Base-by-base conservation (phyloP, 2,329 filamentous ascomycete genomes). In the Tolypocladium album region DNA sequence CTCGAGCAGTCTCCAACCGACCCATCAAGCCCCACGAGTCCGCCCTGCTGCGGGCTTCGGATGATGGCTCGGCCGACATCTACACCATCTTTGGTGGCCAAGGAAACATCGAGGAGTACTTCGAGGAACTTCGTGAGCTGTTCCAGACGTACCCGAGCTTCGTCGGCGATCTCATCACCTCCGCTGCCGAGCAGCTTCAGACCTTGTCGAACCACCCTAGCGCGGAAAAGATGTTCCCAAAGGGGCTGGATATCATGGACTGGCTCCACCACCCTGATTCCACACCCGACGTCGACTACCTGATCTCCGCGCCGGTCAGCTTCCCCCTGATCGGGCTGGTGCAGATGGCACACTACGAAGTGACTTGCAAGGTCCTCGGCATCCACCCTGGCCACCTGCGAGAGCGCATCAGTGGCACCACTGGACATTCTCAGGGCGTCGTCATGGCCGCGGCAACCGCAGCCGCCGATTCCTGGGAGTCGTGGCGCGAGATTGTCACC, bases 71-170 rank as follows among this genome's bases (percentile, higher is more conserved):
- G 60, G 92, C 92, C 59, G 88, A 85, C 67, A 84, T 99, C 62
- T 99, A 96, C 79, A 92, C 88, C 65, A 92, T 99, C 63, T 96
- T 97, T 67, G 94, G 94, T 62, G 94, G 94, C 8, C 94, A 99
- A 74, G 94, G 94, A 68, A 99, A 99, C 75, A 97, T 99, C 64
- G 93, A 99, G 76, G 95, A 99, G 77, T 99, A 99, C 77, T 99
- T 99, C 70, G 93, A 99, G 67, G 94, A 99, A 79, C 84, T 99
- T 63, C 87, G 94, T 60, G 89, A 96, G 73, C 84, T 97, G 61
- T 93, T 93, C 79, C 86, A 82, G 68, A 96, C 92, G 61, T 99
- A 99, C 76, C 88, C 90, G 15, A 89, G 89, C 36, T 95, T 99
- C 66, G 86, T 97, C 6, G 88, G 90, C 66, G 91, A 95, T 65